Conservation (phyloP, 805 yeast genomes). For the Ogataea pilisensis region DNA sequence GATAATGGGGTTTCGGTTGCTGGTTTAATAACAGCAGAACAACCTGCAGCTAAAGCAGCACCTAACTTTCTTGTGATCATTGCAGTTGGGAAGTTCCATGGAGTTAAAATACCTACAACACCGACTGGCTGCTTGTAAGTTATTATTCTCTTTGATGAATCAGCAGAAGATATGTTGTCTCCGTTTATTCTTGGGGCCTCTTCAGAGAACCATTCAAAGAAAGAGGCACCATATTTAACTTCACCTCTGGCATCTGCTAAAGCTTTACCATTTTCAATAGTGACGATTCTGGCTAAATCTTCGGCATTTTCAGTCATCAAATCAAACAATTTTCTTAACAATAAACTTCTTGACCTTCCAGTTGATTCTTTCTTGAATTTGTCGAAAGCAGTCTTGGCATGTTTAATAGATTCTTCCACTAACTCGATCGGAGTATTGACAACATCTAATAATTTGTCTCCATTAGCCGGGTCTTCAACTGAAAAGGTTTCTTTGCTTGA, state of each 20-base stretch:
- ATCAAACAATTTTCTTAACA: conserved; percentile 49
- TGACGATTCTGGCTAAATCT: conserved; percentile 61
- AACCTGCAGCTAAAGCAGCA: conserved; percentile 77
- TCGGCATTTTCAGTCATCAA: conserved; percentile 54
- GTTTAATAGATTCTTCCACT: conserved; percentile 48
- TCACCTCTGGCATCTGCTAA: conserved; percentile 70
- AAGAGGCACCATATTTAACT: conserved; percentile 62
- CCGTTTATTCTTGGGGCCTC: conserved; percentile 72
- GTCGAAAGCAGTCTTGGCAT: conserved; percentile 51
- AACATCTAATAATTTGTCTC: conserved; percentile 47
- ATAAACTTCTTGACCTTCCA: conserved; percentile 50
- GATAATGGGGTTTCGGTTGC: conserved; percentile 73
- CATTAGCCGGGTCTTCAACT: conserved; percentile 75
- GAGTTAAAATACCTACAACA: conserved; percentile 73
- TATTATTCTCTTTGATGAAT: conserved; percentile 45
- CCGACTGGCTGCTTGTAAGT: conserved; percentile 75
- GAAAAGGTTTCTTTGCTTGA: conserved; percentile 46
- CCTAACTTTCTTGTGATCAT: conserved; percentile 74
- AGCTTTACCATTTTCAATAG: conserved; percentile 75
- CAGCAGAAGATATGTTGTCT: conserved; percentile 56
- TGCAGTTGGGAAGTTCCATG: conserved; percentile 83
- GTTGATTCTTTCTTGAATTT: conserved; percentile 45
- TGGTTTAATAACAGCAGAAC: conserved; percentile 73
- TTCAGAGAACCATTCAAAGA: conserved; percentile 87
- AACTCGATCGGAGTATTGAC: conserved; percentile 50